phyloP scores from a whole-genome alignment of 805 yeast genomes.

The Schizosaccharomyces pombe region DNA sequence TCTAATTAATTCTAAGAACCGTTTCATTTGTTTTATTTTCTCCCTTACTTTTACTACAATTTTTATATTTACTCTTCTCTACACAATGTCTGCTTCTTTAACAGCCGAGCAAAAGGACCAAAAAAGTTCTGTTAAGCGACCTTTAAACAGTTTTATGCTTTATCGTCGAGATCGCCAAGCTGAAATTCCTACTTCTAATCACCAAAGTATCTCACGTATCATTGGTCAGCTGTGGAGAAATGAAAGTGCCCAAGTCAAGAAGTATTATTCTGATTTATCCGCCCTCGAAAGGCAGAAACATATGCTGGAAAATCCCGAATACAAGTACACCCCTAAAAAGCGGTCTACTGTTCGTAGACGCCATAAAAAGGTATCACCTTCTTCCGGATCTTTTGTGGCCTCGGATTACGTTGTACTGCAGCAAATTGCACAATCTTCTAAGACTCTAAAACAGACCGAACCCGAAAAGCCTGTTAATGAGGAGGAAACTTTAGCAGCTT shows the following conservation, averaged over 20 bases:
- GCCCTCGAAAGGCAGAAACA: neutral
- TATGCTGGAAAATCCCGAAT: neutral
- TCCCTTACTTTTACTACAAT: too few species aligned
- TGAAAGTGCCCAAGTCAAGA: constrained; percentile 12
- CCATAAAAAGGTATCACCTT: too few species aligned
- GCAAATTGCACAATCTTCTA: neutral
- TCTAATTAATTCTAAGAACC: too few species aligned
- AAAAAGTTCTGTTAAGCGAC: constrained; percentile 19
- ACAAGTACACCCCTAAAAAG: constrained; percentile 2
- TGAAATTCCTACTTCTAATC: constrained; percentile 11
- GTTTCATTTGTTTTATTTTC: too few species aligned
- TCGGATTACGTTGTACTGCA: neutral
- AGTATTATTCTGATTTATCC: constrained; percentile 2
- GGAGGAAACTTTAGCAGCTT: too few species aligned
- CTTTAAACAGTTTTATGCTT: constrained; percentile 26
- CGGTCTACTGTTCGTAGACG: too few species aligned
- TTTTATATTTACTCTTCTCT: neutral
- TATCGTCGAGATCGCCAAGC: constrained; percentile 22
- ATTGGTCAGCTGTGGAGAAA: constrained; percentile 26
- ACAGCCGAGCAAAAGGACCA: too few species aligned
- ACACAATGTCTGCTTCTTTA: too few species aligned
- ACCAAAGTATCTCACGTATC: constrained; percentile 17
- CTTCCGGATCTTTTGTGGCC: too few species aligned
- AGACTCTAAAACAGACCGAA: neutral
- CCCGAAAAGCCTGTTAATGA: too few species aligned